Evolutionary conservation across 2,329 filamentous ascomycete species (phyloP).

Genomic region (Cladosporium cucumerinum): DNA sequence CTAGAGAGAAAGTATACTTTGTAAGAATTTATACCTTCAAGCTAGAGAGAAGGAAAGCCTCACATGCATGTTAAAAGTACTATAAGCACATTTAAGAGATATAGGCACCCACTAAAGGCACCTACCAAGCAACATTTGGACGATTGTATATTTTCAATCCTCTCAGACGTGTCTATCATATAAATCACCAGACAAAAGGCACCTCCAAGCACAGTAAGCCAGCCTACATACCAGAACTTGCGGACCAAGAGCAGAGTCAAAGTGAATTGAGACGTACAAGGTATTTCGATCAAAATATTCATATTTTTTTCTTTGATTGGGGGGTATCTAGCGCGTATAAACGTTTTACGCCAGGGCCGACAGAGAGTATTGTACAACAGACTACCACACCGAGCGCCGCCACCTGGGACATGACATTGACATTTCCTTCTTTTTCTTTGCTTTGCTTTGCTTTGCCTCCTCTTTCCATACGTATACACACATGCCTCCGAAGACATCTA

Average conservation of each 20-base stretch:
- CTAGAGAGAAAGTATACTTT: too few relatives aligned
- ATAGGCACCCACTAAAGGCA: too few relatives aligned
- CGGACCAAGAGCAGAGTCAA: neutral
- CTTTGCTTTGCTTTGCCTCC: neutral
- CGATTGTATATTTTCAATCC: too few relatives aligned
- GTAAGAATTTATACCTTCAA: too few relatives aligned
- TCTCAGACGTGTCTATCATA: too few relatives aligned
- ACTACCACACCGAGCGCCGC: neutral
- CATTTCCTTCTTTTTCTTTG: neutral
- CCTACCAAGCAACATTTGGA: neutral
- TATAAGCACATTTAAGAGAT: too few relatives aligned
- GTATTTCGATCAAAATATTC: neutral
- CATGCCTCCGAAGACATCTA: conserved; percentile 31
- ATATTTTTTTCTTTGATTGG: conserved; percentile 1
- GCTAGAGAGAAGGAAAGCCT: neutral
- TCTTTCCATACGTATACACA: neutral
- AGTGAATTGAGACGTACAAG: neutral
- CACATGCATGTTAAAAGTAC: too few relatives aligned
- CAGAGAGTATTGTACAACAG: neutral
- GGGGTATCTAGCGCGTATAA: conserved; percentile 12
- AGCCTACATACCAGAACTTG: too few relatives aligned
- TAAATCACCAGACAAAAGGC: too few relatives aligned
- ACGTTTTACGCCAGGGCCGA: neutral
- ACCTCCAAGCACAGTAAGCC: too few relatives aligned
- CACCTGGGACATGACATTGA: neutral